Evolutionary conservation across 208 protist genomes (phyloP).

Genomic region (Trichomonas gallinae): DNA sequence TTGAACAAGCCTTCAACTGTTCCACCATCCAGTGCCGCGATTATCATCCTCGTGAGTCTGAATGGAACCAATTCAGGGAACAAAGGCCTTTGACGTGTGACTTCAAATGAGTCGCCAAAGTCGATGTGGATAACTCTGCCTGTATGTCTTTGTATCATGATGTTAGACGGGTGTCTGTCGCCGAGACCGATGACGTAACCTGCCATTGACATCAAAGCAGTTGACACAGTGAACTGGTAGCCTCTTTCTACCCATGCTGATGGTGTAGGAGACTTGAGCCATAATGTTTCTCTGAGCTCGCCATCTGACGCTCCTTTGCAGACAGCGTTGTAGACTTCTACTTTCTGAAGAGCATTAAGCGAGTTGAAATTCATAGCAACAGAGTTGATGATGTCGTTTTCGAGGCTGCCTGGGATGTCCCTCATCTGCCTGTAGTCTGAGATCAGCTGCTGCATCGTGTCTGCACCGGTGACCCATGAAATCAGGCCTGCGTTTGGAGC

Average conservation of each 20-base stretch:
- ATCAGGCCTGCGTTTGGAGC: not conserved
- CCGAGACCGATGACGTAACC: conserved; percentile 22
- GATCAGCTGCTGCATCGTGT: conserved; percentile 4
- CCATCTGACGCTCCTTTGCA: not conserved
- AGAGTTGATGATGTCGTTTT: not conserved
- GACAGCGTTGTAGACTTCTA: not conserved
- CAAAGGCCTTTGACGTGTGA: conserved; percentile 22
- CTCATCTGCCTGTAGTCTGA: not conserved
- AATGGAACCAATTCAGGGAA: conserved; percentile 43
- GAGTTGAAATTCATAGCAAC: not conserved
- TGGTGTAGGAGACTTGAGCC: not conserved
- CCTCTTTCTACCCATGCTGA: not conserved
- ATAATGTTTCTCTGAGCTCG: not conserved
- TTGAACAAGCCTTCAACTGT: conserved; percentile 65
- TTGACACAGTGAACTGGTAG: not conserved
- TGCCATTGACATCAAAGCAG: conserved; percentile 12
- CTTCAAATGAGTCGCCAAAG: conserved; percentile 41
- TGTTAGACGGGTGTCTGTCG: conserved; percentile 25
- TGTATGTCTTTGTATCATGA: conserved; percentile 29
- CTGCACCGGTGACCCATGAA: not conserved
- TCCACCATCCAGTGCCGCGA: conserved; percentile 39
- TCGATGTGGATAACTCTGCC: conserved; percentile 42
- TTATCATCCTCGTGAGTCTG: conserved; percentile 45
- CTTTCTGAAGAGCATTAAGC: not conserved
- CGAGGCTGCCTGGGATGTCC: not conserved